These are phyloP conservation scores for Salvia miltiorrhiza DNA, from an alignment of 257 asterid species.

Conservation along the genomic window DNA sequence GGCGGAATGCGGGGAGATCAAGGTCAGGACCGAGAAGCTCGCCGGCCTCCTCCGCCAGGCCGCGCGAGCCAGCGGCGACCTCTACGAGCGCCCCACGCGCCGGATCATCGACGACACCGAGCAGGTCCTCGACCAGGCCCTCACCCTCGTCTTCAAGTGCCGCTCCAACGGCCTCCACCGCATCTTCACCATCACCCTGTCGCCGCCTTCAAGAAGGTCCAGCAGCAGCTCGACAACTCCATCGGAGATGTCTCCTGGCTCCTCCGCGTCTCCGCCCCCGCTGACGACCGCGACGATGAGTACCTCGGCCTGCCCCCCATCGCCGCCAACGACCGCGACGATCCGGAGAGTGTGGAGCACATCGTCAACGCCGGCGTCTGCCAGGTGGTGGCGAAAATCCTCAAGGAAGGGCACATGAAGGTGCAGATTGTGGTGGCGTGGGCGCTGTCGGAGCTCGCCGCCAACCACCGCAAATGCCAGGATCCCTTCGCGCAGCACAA, in stretches of 20 bases:
- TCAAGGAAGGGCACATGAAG: conserved; percentile 78
- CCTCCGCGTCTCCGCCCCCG: conserved; percentile 65
- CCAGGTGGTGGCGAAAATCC: conserved; percentile 72
- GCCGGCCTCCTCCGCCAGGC: conserved; percentile 65
- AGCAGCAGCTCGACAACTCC: conserved; percentile 68
- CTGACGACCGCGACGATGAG: conserved; percentile 61
- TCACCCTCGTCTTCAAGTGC: conserved; percentile 52
- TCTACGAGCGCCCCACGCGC: conserved; percentile 73
- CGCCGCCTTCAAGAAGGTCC: conserved; percentile 48
- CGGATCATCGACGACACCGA: conserved; percentile 73
- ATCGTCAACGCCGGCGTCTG: conserved; percentile 72
- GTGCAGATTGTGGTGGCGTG: conserved; percentile 77
- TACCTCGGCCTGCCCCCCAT: conserved; percentile 67
- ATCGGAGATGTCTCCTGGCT: conserved; percentile 80
- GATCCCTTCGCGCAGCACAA: conserved; percentile 76
- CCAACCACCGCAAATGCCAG: conserved; percentile 69
- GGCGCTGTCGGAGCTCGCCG: conserved; percentile 74
- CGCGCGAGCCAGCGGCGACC: conserved; percentile 55
- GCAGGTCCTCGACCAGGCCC: conserved; percentile 61
- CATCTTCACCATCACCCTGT: conserved; percentile 58
- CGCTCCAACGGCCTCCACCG: conserved; percentile 59
- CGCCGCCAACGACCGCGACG: conserved; percentile 71
- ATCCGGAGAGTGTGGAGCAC: conserved; percentile 71
- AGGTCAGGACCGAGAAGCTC: conserved; percentile 46
- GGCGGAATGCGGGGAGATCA: conserved; percentile 56